phyloP scores from a whole-genome alignment of 1,139 yeast genomes.

The Geotrichum bryndzae region DNA sequence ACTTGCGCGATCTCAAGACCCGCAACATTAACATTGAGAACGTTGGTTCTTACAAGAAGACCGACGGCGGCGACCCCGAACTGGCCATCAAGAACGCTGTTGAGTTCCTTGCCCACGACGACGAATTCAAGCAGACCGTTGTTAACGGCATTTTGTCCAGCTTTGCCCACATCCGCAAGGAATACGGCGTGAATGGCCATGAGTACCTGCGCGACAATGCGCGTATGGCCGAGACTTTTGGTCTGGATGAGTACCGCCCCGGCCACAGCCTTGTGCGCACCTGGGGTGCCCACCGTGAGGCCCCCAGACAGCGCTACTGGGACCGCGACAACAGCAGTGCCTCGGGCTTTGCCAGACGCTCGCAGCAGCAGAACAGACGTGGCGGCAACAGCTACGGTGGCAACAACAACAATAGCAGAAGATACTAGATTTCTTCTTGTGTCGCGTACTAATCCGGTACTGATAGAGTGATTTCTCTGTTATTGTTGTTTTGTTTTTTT shows the following conservation, averaged over 20 bases:
- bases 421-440: not conserved
- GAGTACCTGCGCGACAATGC: conserved; percentile 13
- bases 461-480: not conserved
- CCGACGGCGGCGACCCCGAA: conserved; percentile 6
- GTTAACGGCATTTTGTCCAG: conserved; percentile 13
- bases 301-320: conserved; percentile 14
- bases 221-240: conserved; percentile 8
- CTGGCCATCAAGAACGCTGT: conserved; percentile 12
- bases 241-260: conserved; percentile 9
- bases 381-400: not conserved
- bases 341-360: conserved; percentile 16
- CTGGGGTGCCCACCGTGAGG: conserved; percentile 14
- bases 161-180: conserved; percentile 16
- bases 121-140: conserved; percentile 13
- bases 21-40: conserved; percentile 24
- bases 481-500: not conserved
- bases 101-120: conserved; percentile 11
- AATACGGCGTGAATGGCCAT: conserved; percentile 17
- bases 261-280: conserved; percentile 2
- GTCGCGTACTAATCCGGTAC: not conserved
- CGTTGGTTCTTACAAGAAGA: conserved; percentile 8
- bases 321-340: conserved; percentile 11
- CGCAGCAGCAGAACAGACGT: not conserved
- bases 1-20: conserved; percentile 21
- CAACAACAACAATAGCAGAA: not conserved